Evolutionary conservation across 192 early-diverging fungal genomes (phyloP).

Genomic region (Coemansia sp.): DNA sequence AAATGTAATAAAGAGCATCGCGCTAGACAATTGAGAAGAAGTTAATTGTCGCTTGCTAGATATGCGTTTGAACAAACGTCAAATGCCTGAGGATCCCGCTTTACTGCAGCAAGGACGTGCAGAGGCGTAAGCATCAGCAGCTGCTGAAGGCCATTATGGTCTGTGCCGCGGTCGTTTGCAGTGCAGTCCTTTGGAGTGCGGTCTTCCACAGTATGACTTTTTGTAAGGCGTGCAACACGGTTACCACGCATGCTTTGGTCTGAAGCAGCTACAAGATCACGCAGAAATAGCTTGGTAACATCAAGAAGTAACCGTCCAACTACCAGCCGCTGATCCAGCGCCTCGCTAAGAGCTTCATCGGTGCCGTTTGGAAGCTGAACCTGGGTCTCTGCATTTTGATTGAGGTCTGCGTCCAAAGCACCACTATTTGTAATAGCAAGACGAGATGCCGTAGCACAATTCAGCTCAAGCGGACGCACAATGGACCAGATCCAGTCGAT

Average conservation of each 20-base stretch:
- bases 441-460: slow-evolving; percentile 38
- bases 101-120: slow-evolving; percentile 43
- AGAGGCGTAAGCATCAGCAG: slow-evolving; percentile 42
- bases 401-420: background rate
- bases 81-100: slow-evolving; percentile 30
- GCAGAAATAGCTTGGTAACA: slow-evolving; percentile 40
- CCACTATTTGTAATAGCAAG: slow-evolving; percentile 10
- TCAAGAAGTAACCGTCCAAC: slow-evolving; percentile 42
- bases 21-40: background rate
- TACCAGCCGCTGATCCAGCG: slow-evolving; percentile 41
- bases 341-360: slow-evolving; percentile 32
- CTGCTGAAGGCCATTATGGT: background rate
- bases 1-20: background rate
- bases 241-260: slow-evolving; percentile 33
- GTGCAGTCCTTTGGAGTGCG: too few relatives aligned
- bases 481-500: slow-evolving; percentile 49
- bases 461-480: slow-evolving; percentile 42
- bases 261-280: slow-evolving; percentile 33
- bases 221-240: slow-evolving; percentile 7
- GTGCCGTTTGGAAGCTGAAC: slow-evolving; percentile 31
- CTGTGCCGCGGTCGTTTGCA: background rate
- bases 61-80: slow-evolving; percentile 46
- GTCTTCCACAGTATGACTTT: too few relatives aligned
- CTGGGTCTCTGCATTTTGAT: background rate
- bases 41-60: slow-evolving; percentile 14